These are phyloP conservation scores for Lentinula raphanica DNA, from an alignment of 768 basidiomycete genomes.

Conservation along the genomic window DNA sequence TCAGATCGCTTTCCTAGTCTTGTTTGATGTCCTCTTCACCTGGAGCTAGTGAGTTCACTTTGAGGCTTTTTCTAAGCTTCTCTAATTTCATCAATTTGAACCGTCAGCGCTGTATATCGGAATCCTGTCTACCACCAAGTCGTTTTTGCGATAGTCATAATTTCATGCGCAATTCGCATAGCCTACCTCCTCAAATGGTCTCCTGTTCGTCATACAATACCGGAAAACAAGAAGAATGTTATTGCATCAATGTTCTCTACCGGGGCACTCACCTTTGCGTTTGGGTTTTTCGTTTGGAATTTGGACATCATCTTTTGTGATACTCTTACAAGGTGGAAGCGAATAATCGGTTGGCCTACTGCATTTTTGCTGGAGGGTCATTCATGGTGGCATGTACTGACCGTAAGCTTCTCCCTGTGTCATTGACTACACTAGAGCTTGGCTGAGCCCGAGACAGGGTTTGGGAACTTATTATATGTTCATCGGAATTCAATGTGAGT, in stretches of 20 bases:
- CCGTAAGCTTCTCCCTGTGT: constrained; percentile 31
- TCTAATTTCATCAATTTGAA: not conserved
- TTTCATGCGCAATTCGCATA: constrained; percentile 43
- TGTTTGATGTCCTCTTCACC: constrained; percentile 60
- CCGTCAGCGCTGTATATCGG: constrained; percentile 55
- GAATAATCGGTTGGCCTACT: constrained; percentile 52
- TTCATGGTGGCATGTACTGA: constrained; percentile 72
- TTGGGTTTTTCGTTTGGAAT: constrained; percentile 76
- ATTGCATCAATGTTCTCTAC: constrained; percentile 43
- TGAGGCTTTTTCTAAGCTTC: not conserved
- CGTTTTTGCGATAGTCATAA: constrained; percentile 59
- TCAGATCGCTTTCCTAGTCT: constrained; percentile 31
- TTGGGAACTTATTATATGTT: constrained; percentile 49
- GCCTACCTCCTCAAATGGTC: constrained; percentile 47
- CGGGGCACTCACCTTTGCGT: constrained; percentile 51
- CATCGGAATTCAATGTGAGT: constrained; percentile 48
- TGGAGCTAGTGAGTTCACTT: constrained; percentile 60
- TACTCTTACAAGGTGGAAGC: constrained; percentile 50
- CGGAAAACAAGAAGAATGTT: constrained; percentile 32
- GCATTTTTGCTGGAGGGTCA: constrained; percentile 71
- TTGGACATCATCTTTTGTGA: constrained; percentile 75
- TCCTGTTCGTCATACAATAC: constrained; percentile 32
- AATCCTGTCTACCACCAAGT: constrained; percentile 80
- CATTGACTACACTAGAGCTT: not conserved
- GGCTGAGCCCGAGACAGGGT: constrained; percentile 25